These are phyloP conservation scores for Coniferiporia weirii DNA, from an alignment of 1,284 basidiomycete species.

Conservation along the genomic window DNA sequence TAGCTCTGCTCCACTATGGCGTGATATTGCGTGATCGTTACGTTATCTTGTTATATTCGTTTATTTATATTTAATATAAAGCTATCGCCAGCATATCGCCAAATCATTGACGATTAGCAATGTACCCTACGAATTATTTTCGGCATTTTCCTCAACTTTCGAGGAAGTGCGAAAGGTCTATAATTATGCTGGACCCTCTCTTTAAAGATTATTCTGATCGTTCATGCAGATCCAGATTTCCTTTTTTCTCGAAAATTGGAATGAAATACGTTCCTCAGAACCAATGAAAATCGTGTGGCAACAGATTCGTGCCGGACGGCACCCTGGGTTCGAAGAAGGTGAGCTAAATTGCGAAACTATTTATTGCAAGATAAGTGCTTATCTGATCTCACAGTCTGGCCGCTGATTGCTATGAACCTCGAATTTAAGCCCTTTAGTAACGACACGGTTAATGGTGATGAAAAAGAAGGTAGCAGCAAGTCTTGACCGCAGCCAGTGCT, in stretches of 20 bases:
- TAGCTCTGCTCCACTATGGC: no score
- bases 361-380: background rate
- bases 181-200: background rate
- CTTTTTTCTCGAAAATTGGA: constrained; percentile 79
- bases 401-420: constrained; percentile 57
- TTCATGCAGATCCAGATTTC: constrained; percentile 57
- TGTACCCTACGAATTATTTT: constrained; percentile 84
- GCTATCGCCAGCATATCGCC: constrained; percentile 57
- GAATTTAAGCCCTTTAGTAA: constrained; percentile 44
- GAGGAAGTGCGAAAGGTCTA: constrained; percentile 75
- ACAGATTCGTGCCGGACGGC: constrained; percentile 73
- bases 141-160: constrained; percentile 77
- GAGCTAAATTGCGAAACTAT: constrained; percentile 15
- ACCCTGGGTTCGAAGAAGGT: constrained; percentile 83
- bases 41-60: no score
- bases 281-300: constrained; percentile 82
- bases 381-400: constrained; percentile 49
- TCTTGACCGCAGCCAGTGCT: no score
- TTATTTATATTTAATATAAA: no score
- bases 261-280: constrained; percentile 71
- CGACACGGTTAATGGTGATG: background rate
- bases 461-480: background rate
- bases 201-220: background rate
- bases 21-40: no score
- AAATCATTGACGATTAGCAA: constrained; percentile 73